Evolutionary conservation across 345 rosid genomes (phyloP).

Genomic region (Microthlaspi erraticum): DNA sequence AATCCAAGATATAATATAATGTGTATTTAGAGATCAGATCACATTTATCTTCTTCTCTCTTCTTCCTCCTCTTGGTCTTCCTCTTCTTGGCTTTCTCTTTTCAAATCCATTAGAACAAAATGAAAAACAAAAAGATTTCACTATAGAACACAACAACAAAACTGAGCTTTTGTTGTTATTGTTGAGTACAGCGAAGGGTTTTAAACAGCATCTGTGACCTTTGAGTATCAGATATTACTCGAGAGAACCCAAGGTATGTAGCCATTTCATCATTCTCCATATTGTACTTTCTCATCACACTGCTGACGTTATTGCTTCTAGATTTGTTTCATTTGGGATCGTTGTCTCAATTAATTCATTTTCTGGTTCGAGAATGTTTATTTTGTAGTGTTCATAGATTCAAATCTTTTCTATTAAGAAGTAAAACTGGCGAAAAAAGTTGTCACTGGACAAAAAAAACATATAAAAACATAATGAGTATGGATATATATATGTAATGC

Average conservation of each 20-base stretch:
- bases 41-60: conserved; percentile 23
- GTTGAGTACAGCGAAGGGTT: conserved; percentile 17
- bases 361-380: neutral
- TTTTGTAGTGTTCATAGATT: neutral
- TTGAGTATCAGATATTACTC: neutral
- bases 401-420: too few species aligned
- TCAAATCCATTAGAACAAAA: conserved; percentile 1
- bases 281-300: conserved; percentile 1
- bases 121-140: neutral
- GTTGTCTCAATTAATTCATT: neutral
- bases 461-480: too few species aligned
- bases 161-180: neutral
- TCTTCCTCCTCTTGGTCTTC: neutral
- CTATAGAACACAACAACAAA: conserved; percentile 10
- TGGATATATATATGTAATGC: too few species aligned
- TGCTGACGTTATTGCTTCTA: conserved; percentile 2
- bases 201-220: conserved; percentile 16
- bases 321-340: neutral
- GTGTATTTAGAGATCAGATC: conserved; percentile 39
- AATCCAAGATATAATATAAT: conserved; percentile 27
- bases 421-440: conserved; percentile 3
- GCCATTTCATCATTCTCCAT: conserved; percentile 11
- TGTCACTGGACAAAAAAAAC: neutral
- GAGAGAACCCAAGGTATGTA: conserved; percentile 36
- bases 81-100: neutral